A percentile compares a stretch with the other conserved stretches of the same genome.
These are phyloP conservation scores for Begonia peltatifolia DNA, from an alignment of 306 rosid species.

Conservation along the genomic window DNA sequence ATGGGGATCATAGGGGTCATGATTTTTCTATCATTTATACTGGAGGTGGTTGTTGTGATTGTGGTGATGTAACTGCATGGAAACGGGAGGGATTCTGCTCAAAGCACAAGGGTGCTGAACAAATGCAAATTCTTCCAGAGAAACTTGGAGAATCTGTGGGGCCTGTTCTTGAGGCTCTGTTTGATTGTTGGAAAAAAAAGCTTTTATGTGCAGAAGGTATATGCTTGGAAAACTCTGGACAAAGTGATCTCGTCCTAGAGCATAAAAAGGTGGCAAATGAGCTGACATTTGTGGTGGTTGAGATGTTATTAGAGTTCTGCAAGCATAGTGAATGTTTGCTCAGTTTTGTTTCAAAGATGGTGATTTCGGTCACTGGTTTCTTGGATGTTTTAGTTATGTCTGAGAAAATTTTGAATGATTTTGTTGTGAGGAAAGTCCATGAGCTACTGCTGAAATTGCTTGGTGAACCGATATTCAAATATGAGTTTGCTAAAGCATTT, in stretches of 20 bases:
- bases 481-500: slow-evolving; percentile 81
- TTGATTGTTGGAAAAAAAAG: slow-evolving; percentile 51
- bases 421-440: slow-evolving; percentile 54
- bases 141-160: slow-evolving; percentile 36
- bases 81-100: slow-evolving; percentile 92
- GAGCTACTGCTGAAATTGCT: slow-evolving; percentile 76
- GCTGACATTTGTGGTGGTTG: slow-evolving; percentile 61
- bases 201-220: slow-evolving; percentile 27
- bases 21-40: slow-evolving; percentile 78
- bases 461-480: slow-evolving; percentile 83
- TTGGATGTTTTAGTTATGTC: slow-evolving; percentile 55
- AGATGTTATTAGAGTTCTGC: slow-evolving; percentile 78
- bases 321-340: slow-evolving; percentile 93
- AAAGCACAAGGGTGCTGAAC: slow-evolving; percentile 80
- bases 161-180: slow-evolving; percentile 63
- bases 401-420: slow-evolving; percentile 53
- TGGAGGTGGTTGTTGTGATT: slow-evolving; percentile 90
- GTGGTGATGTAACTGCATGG: slow-evolving; percentile 98
- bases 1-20: slow-evolving; percentile 72
- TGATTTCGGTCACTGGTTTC: slow-evolving; percentile 39
- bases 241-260: slow-evolving; percentile 19
- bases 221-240: slow-evolving; percentile 24
- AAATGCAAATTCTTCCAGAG: slow-evolving; percentile 66
- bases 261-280: slow-evolving; percentile 51
- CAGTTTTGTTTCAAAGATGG: slow-evolving; percentile 54